Conservation (phyloP, 495 filamentous ascomycete species). For the Penicillium bovifimosum region DNA sequence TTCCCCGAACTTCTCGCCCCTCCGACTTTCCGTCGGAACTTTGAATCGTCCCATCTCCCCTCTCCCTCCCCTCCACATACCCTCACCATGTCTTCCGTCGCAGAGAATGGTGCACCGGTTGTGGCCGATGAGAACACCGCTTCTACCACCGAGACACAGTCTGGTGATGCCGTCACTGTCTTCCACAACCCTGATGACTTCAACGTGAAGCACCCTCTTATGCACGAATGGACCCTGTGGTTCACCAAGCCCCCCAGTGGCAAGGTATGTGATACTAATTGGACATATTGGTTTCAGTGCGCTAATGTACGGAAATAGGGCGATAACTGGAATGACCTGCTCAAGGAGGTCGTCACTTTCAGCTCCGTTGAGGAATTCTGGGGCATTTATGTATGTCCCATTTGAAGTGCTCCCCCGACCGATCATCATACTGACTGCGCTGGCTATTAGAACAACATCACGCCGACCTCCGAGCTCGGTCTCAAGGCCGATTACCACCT, state of each 20-base stretch:
- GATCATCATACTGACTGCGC: background rate
- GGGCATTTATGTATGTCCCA: conserved; percentile 85
- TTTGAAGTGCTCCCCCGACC: background rate
- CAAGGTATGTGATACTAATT: conserved; percentile 57
- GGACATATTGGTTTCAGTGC: background rate
- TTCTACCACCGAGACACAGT: conserved; percentile 26
- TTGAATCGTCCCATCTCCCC: conserved; percentile 15
- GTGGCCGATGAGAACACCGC: conserved; percentile 41
- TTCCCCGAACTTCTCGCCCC: conserved; percentile 32
- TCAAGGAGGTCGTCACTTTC: conserved; percentile 98
- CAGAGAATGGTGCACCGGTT: conserved; percentile 37
- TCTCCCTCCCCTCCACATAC: conserved; percentile 14
- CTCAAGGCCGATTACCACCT: conserved; percentile 99
- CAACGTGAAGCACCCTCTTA: conserved; percentile 95
- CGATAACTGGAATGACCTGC: conserved; percentile 95
- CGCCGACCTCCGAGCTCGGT: conserved; percentile 86
- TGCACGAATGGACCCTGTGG: conserved; percentile 97
- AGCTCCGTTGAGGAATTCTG: conserved; percentile 99
- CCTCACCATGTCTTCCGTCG: conserved; percentile 37
- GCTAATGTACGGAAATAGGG: conserved; percentile 49
- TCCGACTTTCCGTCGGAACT: conserved; percentile 23
- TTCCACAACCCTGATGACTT: conserved; percentile 98
- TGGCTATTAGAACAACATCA: conserved; percentile 87
- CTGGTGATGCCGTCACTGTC: conserved; percentile 61
- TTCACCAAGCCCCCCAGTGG: conserved; percentile 98